phyloP scores from a whole-genome alignment of 2,329 filamentous ascomycete genomes.

The Sporothrix euskadiensis region DNA sequence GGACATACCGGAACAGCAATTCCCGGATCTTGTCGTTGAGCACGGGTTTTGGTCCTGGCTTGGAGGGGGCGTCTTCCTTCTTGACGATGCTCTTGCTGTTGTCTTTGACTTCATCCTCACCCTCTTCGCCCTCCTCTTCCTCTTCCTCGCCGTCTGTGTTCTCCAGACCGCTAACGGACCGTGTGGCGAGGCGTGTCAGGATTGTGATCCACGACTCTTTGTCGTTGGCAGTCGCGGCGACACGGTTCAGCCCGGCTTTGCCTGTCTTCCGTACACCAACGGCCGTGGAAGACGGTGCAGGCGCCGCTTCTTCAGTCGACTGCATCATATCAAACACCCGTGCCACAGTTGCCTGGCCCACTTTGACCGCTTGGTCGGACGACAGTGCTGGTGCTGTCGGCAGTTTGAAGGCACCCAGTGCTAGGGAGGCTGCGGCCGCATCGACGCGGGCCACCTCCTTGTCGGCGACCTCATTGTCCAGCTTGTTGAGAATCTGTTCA shows the following conservation, averaged over 20 bases:
- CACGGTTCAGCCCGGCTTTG: constrained; percentile 74
- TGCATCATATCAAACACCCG: constrained; percentile 78
- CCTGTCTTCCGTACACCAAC: constrained; percentile 40
- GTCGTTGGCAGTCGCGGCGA: constrained; percentile 82
- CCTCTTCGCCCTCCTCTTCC: constrained; percentile 47
- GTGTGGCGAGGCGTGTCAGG: constrained; percentile 79
- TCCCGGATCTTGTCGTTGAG: constrained; percentile 75
- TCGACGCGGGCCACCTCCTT: constrained; percentile 46
- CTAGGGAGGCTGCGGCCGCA: constrained; percentile 59
- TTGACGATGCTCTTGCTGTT: constrained; percentile 29
- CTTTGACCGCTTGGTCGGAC: constrained; percentile 68
- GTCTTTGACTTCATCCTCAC: constrained; percentile 44
- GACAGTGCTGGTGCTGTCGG: constrained; percentile 74
- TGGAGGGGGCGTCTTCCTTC: background rate
- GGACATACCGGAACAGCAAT: constrained; percentile 76
- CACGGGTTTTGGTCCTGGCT: constrained; percentile 37
- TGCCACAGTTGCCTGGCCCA: constrained; percentile 71
- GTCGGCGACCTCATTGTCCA: constrained; percentile 67
- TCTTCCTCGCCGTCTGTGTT: constrained; percentile 45
- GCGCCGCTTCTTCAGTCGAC: constrained; percentile 65
- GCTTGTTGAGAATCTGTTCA: constrained; percentile 75
- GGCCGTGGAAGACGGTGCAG: constrained; percentile 36
- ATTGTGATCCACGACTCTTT: constrained; percentile 90
- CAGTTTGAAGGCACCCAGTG: constrained; percentile 76
- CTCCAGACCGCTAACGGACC: constrained; percentile 71